Evolutionary conservation across 257 asterid species (phyloP), one percentile per base, ranked within the genome.

Genomic region (Lantana camara): DNA sequence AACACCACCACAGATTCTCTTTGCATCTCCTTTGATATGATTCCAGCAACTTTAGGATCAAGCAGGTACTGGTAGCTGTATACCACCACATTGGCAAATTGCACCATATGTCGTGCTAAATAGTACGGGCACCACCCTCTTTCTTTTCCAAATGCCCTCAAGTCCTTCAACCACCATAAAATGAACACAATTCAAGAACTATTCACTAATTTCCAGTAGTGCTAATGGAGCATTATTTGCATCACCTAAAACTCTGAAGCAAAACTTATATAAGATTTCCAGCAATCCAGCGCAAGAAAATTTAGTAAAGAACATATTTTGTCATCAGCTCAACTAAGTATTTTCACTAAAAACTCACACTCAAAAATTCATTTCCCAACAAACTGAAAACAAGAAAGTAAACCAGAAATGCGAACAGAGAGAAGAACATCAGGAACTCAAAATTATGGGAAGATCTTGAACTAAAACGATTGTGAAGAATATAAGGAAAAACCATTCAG

Each of bases 11-110:
- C 99, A 34, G 90, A 73, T 81, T 90, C 99, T 68, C 85, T 88
- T 82, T 90, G 96, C 97, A 94, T 94, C 87, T 94, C 97, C 77
- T 88, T 94, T 2, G 99, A 94, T 78, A 94, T 94, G 66, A 94
- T 82, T 60, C 92, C 91, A 1, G 99, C 99, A 74, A 94, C 99
- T 78, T 94, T 94, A 22, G 99, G 99, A 79, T 94, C 99, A 68
- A 94, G 97, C 56, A 94, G 75, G 79, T 94, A 94, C 68, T 94
- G 99, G 77, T 94, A 94, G 79, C 99, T 94, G 55, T 85, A 94
- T 14, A 94, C 99, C 59, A 94, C 92, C 64, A 94, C 99, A 79
- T 94, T 90, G 3, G 99, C 97, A 66, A 78, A 83, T 64, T 90
- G 99, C 76, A 94, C 95, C 99, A 94, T 94, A 53, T 86, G 95